Evolutionary conservation across 2,329 filamentous ascomycete species (phyloP).

Genomic region (Drechslera avenae): DNA sequence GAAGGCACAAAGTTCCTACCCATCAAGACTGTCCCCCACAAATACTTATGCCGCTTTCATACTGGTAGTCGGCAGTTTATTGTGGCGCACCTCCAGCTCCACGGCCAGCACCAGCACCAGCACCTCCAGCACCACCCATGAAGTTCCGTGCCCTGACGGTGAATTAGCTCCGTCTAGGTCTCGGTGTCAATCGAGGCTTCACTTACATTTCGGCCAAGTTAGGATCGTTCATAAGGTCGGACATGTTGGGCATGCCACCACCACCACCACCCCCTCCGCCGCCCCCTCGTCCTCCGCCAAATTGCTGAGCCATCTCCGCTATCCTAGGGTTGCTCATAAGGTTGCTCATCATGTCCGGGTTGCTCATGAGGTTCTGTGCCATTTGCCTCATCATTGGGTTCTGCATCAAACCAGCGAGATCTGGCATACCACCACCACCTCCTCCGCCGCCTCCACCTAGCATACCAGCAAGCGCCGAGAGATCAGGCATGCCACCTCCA

Average conservation of each 20-base stretch:
- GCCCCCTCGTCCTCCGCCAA: constrained; percentile 54
- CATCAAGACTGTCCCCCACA: constrained; percentile 7
- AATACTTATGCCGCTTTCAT: not conserved
- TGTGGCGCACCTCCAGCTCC: constrained; percentile 29
- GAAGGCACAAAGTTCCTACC: constrained; percentile 41
- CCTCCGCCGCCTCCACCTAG: constrained; percentile 54
- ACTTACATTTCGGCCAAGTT: constrained; percentile 91
- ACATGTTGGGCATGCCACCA: constrained; percentile 88
- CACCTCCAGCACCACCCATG: constrained; percentile 58
- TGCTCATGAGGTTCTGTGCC: constrained; percentile 97
- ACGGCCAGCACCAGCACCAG: constrained; percentile 28
- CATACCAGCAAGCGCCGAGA: constrained; percentile 68
- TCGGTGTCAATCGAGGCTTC: not conserved
- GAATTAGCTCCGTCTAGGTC: constrained; percentile 6
- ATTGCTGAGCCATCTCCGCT: constrained; percentile 82
- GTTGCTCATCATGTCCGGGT: constrained; percentile 88
- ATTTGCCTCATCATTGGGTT: constrained; percentile 98
- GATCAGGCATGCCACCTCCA: constrained; percentile 81
- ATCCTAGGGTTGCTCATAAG: constrained; percentile 93
- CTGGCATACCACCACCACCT: constrained; percentile 80
- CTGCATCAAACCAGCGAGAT: constrained; percentile 64
- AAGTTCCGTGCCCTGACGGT: constrained; percentile 65
- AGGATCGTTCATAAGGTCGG: constrained; percentile 87
- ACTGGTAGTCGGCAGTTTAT: constrained; percentile 10
- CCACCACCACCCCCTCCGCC: constrained; percentile 68